These are phyloP conservation scores for Licmophora abbreviata DNA, from an alignment of 108 stramenopile genomes.

Conservation along the genomic window DNA sequence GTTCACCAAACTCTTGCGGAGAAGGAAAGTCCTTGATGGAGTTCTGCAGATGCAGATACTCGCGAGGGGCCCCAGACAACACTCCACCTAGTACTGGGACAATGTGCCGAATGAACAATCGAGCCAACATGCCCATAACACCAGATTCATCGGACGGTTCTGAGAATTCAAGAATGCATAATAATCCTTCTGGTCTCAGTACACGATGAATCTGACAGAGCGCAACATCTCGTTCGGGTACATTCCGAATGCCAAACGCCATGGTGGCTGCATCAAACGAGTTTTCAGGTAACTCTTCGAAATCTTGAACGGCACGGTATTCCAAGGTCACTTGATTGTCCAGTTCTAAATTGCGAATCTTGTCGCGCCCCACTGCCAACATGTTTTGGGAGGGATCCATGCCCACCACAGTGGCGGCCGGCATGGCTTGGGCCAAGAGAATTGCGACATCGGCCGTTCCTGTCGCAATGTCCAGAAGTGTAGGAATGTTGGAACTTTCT, in stretches of 20 bases:
- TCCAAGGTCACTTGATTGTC: constrained; percentile 30
- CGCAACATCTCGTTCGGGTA: constrained; percentile 54
- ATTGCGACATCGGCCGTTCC: constrained; percentile 93
- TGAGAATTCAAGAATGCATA: constrained; percentile 76
- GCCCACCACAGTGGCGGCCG: constrained; percentile 42
- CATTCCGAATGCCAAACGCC: constrained; percentile 93
- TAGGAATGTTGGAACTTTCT: constrained; percentile 7
- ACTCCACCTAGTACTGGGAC: constrained; percentile 71
- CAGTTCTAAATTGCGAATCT: constrained; percentile 39
- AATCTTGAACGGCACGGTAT: constrained; percentile 61
- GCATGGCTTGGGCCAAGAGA: constrained; percentile 46
- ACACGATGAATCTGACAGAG: constrained; percentile 74
- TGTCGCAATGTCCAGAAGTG: constrained; percentile 74
- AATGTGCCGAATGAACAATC: constrained; percentile 62
- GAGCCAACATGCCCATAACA: constrained; percentile 45
- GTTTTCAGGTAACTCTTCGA: constrained; percentile 22
- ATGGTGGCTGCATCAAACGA: constrained; percentile 86
- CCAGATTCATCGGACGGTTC: constrained; percentile 46
- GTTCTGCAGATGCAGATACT: constrained; percentile 80
- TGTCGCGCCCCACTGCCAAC: constrained; percentile 66
- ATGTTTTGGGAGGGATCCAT: constrained; percentile 86
- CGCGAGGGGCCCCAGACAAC: constrained; percentile 57
- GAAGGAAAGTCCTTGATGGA: constrained; percentile 77
- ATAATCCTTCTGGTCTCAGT: constrained; percentile 40
- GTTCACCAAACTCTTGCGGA: constrained; percentile 45